Evolutionary conservation across 106 monocot species (phyloP), one percentile per base, ranked within the genome.

Genomic region (Apostasia ramifera): DNA sequence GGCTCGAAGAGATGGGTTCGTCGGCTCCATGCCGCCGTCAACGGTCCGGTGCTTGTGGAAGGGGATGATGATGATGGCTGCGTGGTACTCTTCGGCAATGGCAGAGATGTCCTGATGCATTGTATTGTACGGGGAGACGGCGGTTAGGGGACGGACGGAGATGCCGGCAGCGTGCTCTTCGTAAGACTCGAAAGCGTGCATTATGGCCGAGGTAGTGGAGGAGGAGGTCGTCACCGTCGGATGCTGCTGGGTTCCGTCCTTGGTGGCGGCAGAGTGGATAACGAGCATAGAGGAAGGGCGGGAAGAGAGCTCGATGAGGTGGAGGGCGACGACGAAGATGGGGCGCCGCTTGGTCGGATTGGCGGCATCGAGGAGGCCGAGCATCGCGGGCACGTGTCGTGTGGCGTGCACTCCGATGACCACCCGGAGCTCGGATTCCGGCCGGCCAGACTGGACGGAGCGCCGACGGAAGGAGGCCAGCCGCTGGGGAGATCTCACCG

Each of bases 41-140:
- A 90, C 82, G 1, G 82, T 78, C 52, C 71, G 83, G 41, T 83
- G 81, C 81, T 85, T 94, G 74, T 94, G 91, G 67, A 95, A 91
- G 0, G 94, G 94, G 26, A 95, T 77, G 63, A 95, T 6, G 66
- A 95, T 63, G 40, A 95, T 60, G 37, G 85, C 73, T 5, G 61
- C 79, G 55, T 70, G 78, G 61, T 73, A 76, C 26, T 91, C 78
- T 66, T 80, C 83, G 11, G 85, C 85, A 15, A 80, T 46, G 42
- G 56, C 38, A 43, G 75, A 72, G 14, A 88, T 60, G 67, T 95
- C 94, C 47, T 88, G 85, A 67, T 95, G 85, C 94, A 95, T 91
- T 50, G 88, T 84, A 3, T 68, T 3, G 81, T 81, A 95, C 5
- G 91, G 77, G 10, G 94, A 88, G 52, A 95, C 63, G 50, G 81